These are phyloP conservation scores for Eucalyptus regnans DNA, from an alignment of 345 rosid species.

Conservation along the genomic window DNA sequence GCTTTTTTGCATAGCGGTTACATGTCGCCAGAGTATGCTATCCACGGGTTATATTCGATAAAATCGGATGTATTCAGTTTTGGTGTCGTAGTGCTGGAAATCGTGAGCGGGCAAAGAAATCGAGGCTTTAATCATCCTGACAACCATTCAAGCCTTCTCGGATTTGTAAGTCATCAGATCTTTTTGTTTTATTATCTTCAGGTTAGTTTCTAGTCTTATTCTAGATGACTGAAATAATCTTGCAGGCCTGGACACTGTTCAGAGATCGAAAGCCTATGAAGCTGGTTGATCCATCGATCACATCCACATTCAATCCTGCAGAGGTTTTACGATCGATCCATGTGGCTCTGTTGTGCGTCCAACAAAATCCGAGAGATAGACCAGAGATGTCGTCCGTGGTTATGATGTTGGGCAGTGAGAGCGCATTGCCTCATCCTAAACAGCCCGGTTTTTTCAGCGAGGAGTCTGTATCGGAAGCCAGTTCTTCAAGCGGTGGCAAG, in stretches of 20 bases:
- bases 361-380: background rate
- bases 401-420: background rate
- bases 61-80: conserved; percentile 19
- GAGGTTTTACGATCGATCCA: background rate
- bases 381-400: background rate
- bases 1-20: conserved; percentile 8
- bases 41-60: conserved; percentile 5
- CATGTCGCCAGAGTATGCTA: conserved; percentile 18
- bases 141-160: background rate
- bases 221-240: background rate
- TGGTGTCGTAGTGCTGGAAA: conserved; percentile 17
- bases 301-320: background rate
- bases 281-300: background rate
- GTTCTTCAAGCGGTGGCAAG: background rate
- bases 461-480: background rate
- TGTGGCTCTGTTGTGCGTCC: background rate
- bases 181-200: no score
- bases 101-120: conserved; percentile 11
- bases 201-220: background rate
- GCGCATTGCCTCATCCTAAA: background rate
- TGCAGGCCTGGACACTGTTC: background rate
- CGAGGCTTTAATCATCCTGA: conserved; percentile 1
- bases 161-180: background rate
- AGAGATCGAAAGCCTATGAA: background rate
- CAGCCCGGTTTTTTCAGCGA: background rate